These are phyloP conservation scores for Pelargonium myrrhifolium DNA, from an alignment of 441 rosid genomes.

Conservation along the genomic window DNA sequence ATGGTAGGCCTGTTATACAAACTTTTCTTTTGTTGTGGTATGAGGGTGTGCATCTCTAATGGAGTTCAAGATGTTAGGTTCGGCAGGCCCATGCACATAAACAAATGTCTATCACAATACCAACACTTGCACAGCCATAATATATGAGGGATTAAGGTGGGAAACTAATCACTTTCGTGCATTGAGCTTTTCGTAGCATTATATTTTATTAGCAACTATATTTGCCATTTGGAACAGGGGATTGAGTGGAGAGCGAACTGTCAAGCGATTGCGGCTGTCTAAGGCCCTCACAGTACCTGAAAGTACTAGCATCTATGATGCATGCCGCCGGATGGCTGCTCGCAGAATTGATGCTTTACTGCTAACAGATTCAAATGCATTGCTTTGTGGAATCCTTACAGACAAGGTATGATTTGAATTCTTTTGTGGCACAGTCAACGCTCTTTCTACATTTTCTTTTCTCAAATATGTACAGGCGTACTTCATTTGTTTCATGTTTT, in stretches of 20 bases:
- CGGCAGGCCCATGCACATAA: not conserved
- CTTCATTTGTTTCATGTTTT: constrained; percentile 4
- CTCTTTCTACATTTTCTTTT: not conserved
- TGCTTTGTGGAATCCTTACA: constrained; percentile 97
- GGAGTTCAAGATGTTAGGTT: too few relatives aligned
- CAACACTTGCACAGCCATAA: not conserved
- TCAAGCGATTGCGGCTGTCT: constrained; percentile 70
- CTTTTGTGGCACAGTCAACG: not conserved
- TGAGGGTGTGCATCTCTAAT: not conserved
- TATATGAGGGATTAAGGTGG: not conserved
- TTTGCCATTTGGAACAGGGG: constrained; percentile 41
- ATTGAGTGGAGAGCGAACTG: constrained; percentile 85
- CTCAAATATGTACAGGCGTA: too few relatives aligned
- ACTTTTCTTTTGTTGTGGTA: not conserved
- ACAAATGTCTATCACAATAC: not conserved
- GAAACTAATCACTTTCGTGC: not conserved
- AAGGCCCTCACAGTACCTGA: constrained; percentile 93
- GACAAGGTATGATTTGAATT: constrained; percentile 54
- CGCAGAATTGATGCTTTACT: constrained; percentile 88
- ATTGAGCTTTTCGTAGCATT: not conserved
- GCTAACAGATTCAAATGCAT: constrained; percentile 82
- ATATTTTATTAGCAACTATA: not conserved
- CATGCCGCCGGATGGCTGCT: constrained; percentile 92
- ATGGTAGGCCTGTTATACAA: not conserved
- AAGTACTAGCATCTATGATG: constrained; percentile 65